phyloP scores from a whole-genome alignment of 2,329 filamentous ascomycete genomes.

The Diaporthe humulicola region DNA sequence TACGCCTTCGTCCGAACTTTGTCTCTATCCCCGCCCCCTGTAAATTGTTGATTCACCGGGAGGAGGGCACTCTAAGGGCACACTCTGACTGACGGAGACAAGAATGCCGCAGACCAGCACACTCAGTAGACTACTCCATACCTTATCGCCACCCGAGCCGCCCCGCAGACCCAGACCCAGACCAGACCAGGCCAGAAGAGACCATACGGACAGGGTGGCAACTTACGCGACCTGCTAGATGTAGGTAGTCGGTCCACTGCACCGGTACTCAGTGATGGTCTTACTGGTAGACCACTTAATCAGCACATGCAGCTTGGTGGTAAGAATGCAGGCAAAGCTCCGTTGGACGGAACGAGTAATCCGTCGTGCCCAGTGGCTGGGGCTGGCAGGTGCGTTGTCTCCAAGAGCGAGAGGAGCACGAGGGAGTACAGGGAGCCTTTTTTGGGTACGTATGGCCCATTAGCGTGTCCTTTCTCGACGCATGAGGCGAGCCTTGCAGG shows the following conservation, averaged over 20 bases:
- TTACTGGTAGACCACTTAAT: not conserved
- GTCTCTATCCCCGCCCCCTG: constrained; percentile 26
- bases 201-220: constrained; percentile 21
- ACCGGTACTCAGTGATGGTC: not conserved
- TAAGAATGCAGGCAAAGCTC: constrained; percentile 18
- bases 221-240: not conserved
- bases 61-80: not conserved
- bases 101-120: not conserved
- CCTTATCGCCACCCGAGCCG: constrained; percentile 10
- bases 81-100: constrained; percentile 6
- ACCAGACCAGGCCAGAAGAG: not conserved
- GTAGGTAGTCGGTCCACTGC: not conserved
- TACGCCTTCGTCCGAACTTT: constrained; percentile 29
- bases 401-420: not conserved
- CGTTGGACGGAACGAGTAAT: constrained; percentile 33
- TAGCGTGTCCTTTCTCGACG: constrained; percentile 15
- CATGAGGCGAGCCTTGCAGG: constrained; percentile 20
- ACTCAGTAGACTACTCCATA: not conserved
- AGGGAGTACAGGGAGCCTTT: constrained; percentile 16
- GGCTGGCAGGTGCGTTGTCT: not conserved
- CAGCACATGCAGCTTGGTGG: constrained; percentile 1
- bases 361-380: constrained; percentile 16
- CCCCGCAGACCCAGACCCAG: not conserved
- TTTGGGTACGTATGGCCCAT: too few species aligned
- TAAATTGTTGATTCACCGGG: constrained; percentile 5